Conservation (phyloP, 1,139 yeast genomes). For the Pichia sp. region DNA sequence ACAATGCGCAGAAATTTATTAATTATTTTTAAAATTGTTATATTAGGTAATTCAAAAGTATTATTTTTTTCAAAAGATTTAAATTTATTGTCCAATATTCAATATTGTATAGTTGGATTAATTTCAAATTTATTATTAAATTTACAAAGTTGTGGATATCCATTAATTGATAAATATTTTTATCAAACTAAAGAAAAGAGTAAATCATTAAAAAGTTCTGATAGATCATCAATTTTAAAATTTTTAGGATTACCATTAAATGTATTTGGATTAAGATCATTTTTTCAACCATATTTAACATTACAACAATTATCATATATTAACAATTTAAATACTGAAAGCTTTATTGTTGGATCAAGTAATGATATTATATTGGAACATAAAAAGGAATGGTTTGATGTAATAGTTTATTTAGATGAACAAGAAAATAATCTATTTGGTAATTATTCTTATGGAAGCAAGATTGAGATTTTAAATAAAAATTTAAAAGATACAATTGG, state of each 20-base stretch:
- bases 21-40: conserved; percentile 65
- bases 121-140: conserved; percentile 73
- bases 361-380: conserved; percentile 73
- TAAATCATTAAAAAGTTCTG: conserved; percentile 69
- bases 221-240: conserved; percentile 65
- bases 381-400: conserved; percentile 51
- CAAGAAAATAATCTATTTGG: conserved; percentile 34
- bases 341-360: conserved; percentile 82
- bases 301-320: conserved; percentile 82
- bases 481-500: conserved; percentile 39
- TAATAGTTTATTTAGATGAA: conserved; percentile 31
- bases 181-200: conserved; percentile 50
- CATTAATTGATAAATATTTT: conserved; percentile 52
- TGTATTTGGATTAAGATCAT: conserved; percentile 77
- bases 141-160: conserved; percentile 76
- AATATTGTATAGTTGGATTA: conserved; percentile 63
- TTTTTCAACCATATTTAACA: conserved; percentile 90
- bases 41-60: conserved; percentile 60
- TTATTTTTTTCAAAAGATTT: conserved; percentile 76
- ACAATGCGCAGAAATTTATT: conserved; percentile 58
- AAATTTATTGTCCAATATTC: conserved; percentile 72
- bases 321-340: conserved; percentile 47
- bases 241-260: conserved; percentile 89
- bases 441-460: conserved; percentile 10
- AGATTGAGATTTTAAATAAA: conserved; percentile 41